Evolutionary conservation across 495 filamentous ascomycete genomes (phyloP), one percentile per base, ranked within the genome.

Genomic region (Podospora pseudoanserina): DNA sequence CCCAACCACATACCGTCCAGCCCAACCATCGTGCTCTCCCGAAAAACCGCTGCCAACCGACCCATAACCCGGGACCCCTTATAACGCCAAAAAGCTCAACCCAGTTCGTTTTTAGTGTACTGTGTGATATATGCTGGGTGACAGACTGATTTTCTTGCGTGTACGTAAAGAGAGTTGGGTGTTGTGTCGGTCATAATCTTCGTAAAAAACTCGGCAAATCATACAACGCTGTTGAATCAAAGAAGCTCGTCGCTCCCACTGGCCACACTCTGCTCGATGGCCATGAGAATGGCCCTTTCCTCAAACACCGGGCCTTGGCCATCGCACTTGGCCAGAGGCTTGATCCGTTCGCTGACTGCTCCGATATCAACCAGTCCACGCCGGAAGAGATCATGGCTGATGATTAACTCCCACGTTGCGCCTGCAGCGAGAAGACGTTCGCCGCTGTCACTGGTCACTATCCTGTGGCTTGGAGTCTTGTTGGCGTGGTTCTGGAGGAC

Each of bases 341-440:
- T 92, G 54, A 99, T 76, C 26, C 87, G 79, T 70, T 93, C 89
- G 70, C 86, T 89, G 54, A 99, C 90, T 73, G 89, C 84, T 55
- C 81, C 89, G 55, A 99, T 87, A 78, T 99, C 92, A 20, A 97
- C 91, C n/a, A 90, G 79, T 0, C 94, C 95, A 32, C 84, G 82
- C 74, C 90, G 88, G 73, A 89, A 96, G 27, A 95, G 77, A 23
- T 91, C 88, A 79, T 97, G 93, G 26, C 78, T 83, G 76, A 96
- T 91, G 63, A 99, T 96, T 19, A 93, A 79, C 73, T 97, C 94
- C 94, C 95, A 97, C 3, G 93, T 91, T 0, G 91, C 91, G 44
- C 88, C 87, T 1, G 92, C 89, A 39, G 90, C 91, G 5, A 97
- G 82, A 53, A 97, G 81, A 23, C 86, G 84, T 78, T 94, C 89